Percentiles rank a stretch among this genome's conserved stretches.
These are phyloP conservation scores for Penicillium macrosclerotiorum DNA, from an alignment of 495 filamentous ascomycete species.

Conservation along the genomic window DNA sequence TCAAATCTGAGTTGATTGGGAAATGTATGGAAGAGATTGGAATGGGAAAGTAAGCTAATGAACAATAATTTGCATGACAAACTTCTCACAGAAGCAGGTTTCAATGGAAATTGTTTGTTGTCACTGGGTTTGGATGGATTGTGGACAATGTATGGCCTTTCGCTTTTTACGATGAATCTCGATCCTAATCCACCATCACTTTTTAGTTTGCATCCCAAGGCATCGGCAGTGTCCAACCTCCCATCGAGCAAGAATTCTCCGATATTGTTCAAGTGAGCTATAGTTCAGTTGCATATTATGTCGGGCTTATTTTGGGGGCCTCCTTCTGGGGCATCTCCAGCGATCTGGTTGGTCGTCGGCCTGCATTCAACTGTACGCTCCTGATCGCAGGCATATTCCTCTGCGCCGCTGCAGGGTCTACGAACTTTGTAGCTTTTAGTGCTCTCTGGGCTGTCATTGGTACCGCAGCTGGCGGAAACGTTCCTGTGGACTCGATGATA, in stretches of 20 bases:
- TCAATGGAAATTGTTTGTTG: constrained; percentile 34
- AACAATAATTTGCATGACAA: neutral
- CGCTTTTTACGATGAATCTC: neutral
- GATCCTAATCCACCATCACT: neutral
- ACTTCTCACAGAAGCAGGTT: constrained; percentile 18
- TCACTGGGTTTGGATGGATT: constrained; percentile 36
- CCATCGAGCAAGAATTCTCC: constrained; percentile 28
- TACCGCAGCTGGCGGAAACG: constrained; percentile 34
- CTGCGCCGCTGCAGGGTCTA: constrained; percentile 26
- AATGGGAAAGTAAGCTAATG: constrained; percentile 26
- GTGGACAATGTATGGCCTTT: constrained; percentile 34
- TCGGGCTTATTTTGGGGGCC: constrained; percentile 34
- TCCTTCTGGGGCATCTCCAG: constrained; percentile 35
- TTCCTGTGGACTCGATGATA: constrained; percentile 34
- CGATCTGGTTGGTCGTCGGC: constrained; percentile 31
- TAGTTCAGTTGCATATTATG: constrained; percentile 37
- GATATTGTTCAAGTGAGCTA: constrained; percentile 30
- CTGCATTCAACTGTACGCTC: constrained; percentile 31
- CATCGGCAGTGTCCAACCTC: constrained; percentile 30
- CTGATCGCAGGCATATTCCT: constrained; percentile 30
- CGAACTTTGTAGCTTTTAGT: constrained; percentile 33
- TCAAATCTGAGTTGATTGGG: constrained; percentile 34
- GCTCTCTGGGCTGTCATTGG: constrained; percentile 35
- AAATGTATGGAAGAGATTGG: constrained; percentile 34
- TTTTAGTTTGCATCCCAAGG: constrained; percentile 32